Evolutionary conservation across 2,329 filamentous ascomycete genomes (phyloP).

Genomic region (Fonsecaea nubica): DNA sequence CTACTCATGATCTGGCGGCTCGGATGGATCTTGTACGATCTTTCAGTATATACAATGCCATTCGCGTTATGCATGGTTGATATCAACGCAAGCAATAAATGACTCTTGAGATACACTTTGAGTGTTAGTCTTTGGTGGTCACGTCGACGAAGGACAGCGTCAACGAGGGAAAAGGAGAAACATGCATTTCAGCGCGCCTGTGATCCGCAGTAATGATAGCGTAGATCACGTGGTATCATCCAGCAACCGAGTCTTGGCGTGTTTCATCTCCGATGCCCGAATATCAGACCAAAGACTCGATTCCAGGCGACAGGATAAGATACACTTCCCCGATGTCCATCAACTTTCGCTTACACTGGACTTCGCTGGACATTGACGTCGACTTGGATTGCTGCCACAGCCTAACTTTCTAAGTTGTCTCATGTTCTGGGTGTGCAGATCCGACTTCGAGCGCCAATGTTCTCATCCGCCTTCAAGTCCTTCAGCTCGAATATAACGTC

Average conservation of each 20-base stretch:
- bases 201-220: background rate
- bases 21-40: background rate
- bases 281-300: background rate
- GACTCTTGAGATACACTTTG: no score
- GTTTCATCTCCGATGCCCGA: background rate
- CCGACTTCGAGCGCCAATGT: constrained; percentile 64
- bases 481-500: constrained; percentile 91
- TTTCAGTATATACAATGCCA: no score
- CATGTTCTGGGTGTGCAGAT: constrained; percentile 11
- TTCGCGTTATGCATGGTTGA: no score
- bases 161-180: background rate
- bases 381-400: background rate
- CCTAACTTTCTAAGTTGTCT: background rate
- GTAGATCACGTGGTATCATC: background rate
- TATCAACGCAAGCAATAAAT: no score
- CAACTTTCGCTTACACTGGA: background rate
- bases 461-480: constrained; percentile 90
- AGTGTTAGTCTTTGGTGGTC: no score
- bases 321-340: background rate
- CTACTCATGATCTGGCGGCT: background rate
- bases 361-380: background rate
- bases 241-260: background rate
- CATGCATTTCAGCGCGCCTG: background rate
- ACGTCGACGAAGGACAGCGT: no score
- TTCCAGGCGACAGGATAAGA: constrained; percentile 4